A percentile compares a stretch with the other conserved stretches of the same genome.
Evolutionary conservation across 2,329 filamentous ascomycete genomes (phyloP).

Genomic region (Sphaerulina musiva): DNA sequence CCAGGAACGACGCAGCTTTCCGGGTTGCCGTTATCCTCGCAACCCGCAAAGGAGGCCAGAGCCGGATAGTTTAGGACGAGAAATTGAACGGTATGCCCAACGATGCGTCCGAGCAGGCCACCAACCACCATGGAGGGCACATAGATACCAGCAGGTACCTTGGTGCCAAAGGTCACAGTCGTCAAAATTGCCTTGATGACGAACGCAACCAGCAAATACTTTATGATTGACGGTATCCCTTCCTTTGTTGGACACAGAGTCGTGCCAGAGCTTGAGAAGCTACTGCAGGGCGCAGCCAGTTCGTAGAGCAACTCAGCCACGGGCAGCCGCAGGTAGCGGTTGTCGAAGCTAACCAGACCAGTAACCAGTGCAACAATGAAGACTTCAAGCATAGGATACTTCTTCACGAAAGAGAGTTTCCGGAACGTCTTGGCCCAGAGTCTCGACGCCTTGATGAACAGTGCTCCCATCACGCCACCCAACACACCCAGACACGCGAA

Average conservation of each 20-base stretch:
- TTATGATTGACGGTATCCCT: conserved; percentile 71
- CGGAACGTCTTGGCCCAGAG: conserved; percentile 87
- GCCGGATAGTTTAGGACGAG: conserved; percentile 66
- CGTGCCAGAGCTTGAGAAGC: conserved; percentile 58
- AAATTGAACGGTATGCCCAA: conserved; percentile 81
- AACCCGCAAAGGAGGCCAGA: conserved; percentile 67
- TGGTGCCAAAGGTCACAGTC: conserved; percentile 88
- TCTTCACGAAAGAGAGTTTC: conserved; percentile 71
- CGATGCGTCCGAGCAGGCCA: conserved; percentile 78
- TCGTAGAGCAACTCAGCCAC: conserved; percentile 89
- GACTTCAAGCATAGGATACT: conserved; percentile 78
- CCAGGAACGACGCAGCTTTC: conserved; percentile 88
- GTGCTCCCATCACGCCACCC: conserved; percentile 74
- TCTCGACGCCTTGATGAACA: conserved; percentile 94
- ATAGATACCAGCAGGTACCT: conserved; percentile 94
- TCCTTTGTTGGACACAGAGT: conserved; percentile 70
- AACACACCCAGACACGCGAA: conserved; percentile 83
- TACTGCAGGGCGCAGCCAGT: conserved; percentile 78
- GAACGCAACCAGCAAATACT: conserved; percentile 68
- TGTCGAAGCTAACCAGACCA: conserved; percentile 86
- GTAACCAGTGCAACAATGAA: conserved; percentile 79
- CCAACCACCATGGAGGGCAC: conserved; percentile 98
- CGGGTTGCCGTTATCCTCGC: conserved; percentile 59
- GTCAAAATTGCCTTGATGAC: conserved; percentile 86
- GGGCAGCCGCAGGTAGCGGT: conserved; percentile 76